Evolutionary conservation across 2,329 filamentous ascomycete genomes (phyloP).

Genomic region (Massarina eburnea): DNA sequence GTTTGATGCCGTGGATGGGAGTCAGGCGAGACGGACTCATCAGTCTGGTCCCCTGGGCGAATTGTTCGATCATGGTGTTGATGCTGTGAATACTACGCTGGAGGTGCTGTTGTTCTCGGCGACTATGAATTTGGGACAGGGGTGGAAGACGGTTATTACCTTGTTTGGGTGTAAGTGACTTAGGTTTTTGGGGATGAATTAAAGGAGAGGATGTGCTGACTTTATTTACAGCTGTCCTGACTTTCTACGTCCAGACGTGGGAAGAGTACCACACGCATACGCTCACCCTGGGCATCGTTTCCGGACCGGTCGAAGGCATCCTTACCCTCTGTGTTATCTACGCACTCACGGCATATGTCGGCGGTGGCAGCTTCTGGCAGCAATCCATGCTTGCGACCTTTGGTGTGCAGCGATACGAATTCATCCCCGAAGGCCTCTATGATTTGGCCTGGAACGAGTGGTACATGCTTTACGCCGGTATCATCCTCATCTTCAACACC

Average conservation of each 20-base stretch:
- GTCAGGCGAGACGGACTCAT: conserved; percentile 85
- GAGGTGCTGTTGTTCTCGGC: conserved; percentile 90
- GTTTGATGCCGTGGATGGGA: conserved; percentile 94
- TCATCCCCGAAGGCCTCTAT: conserved; percentile 73
- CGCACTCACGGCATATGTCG: conserved; percentile 77
- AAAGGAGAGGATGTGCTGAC: conserved; percentile 10
- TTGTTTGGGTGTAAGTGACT: conserved; percentile 74
- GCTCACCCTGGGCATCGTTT: conserved; percentile 86
- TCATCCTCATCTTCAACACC: conserved; percentile 85
- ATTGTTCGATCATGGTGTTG: conserved; percentile 94
- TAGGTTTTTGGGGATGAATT: neutral
- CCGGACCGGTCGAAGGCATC: conserved; percentile 93
- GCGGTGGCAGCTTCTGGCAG: conserved; percentile 92
- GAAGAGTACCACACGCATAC: conserved; percentile 99
- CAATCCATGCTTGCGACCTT: conserved; percentile 73
- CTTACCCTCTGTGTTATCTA: conserved; percentile 82
- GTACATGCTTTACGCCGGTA: conserved; percentile 83
- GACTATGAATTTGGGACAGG: conserved; percentile 89
- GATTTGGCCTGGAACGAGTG: conserved; percentile 85
- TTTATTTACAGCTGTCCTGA: conserved; percentile 67
- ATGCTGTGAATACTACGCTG: conserved; percentile 93
- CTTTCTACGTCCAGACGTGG: conserved; percentile 99
- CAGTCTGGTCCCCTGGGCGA: conserved; percentile 94
- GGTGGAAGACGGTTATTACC: conserved; percentile 81
- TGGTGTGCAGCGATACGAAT: conserved; percentile 63